Percentiles rank a stretch among this genome's conserved stretches.
phyloP scores from a whole-genome alignment of 2,329 filamentous ascomycete genomes.

The Aspergillus vadensis region DNA sequence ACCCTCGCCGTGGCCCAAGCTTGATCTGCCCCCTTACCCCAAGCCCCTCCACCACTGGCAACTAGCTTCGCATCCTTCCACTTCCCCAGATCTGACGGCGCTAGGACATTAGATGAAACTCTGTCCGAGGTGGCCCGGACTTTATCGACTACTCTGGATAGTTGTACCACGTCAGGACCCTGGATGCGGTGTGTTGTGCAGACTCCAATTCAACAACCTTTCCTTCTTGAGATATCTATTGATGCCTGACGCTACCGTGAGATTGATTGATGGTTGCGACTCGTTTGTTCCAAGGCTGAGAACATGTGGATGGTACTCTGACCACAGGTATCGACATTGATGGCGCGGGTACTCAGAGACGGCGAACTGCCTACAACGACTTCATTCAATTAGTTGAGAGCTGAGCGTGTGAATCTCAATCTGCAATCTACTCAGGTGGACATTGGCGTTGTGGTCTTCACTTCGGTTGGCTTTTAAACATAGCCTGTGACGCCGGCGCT shows the following conservation, averaged over 20 bases:
- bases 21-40: not conserved
- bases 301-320: not conserved
- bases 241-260: not conserved
- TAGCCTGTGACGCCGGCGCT: not conserved
- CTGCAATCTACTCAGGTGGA: not conserved
- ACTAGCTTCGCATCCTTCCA: not conserved
- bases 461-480: not conserved
- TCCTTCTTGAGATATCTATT: not conserved
- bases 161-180: not conserved
- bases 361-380: not conserved
- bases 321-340: not conserved
- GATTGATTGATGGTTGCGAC: not conserved
- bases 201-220: not conserved
- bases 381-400: not conserved
- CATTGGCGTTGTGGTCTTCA: not conserved
- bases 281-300: not conserved
- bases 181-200: not conserved
- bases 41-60: no score
- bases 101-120: not conserved
- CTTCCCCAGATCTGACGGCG: conserved; percentile 1
- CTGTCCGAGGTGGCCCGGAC: not conserved
- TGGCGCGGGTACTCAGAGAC: not conserved
- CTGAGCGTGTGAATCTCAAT: not conserved
- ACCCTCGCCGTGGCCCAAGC: not conserved
- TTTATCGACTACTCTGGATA: conserved; percentile 1